phyloP scores from a whole-genome alignment of 2,329 filamentous ascomycete genomes.

The Xylaria sp. region DNA sequence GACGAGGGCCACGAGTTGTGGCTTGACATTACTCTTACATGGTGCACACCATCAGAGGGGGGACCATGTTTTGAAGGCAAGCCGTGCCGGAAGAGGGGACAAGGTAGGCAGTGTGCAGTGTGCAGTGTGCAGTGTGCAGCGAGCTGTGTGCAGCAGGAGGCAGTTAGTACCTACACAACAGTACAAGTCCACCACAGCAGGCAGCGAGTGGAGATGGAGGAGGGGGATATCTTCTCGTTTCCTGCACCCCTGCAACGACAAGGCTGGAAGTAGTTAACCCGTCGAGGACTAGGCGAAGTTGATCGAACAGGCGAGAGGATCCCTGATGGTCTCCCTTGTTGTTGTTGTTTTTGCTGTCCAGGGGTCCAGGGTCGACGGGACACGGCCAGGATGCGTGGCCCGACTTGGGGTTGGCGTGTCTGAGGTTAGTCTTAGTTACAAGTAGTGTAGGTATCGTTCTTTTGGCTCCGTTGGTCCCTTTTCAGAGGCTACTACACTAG shows the following conservation, averaged over 20 bases:
- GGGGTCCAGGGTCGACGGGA: constrained; percentile 43
- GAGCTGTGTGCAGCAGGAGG: not conserved
- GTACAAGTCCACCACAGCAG: not conserved
- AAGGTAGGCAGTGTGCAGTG: not conserved
- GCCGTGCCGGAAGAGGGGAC: constrained; percentile 43
- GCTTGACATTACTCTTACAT: constrained; percentile 40
- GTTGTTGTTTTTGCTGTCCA: constrained; percentile 34
- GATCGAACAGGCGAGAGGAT: constrained; percentile 42
- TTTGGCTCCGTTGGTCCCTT: constrained; percentile 41
- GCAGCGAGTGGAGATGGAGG: constrained; percentile 24
- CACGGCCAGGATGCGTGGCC: constrained; percentile 44
- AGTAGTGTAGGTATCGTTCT: constrained; percentile 36
- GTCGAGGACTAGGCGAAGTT: constrained; percentile 43
- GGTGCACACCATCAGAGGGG: not conserved
- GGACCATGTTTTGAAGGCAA: constrained; percentile 24
- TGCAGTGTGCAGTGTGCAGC: not conserved
- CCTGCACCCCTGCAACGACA: constrained; percentile 47
- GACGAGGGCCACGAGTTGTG: constrained; percentile 36
- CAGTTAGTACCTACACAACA: not conserved
- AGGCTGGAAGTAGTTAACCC: constrained; percentile 48
- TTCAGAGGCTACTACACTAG: constrained; percentile 40
- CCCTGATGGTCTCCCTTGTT: constrained; percentile 39
- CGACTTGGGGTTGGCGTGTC: constrained; percentile 47
- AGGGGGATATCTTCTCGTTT: constrained; percentile 45
- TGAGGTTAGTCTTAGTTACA: constrained; percentile 44